Evolutionary conservation across 305 asterid genomes (phyloP).

Genomic region (Solanum hybrid): DNA sequence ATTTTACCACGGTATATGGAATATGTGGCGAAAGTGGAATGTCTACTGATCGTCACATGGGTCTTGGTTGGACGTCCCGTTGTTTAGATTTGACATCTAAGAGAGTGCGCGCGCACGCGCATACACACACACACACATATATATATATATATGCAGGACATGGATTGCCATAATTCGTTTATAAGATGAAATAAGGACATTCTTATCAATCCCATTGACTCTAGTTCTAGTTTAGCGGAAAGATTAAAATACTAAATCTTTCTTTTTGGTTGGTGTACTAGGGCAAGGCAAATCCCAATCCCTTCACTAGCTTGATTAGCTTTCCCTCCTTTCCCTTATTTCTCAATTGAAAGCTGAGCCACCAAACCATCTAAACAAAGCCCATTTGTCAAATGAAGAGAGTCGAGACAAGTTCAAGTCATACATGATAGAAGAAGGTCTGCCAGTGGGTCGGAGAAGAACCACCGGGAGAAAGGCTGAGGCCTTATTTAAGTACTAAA

Average conservation of each 20-base stretch:
- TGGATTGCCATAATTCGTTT: background rate
- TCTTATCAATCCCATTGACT: background rate
- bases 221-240: background rate
- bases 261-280: background rate
- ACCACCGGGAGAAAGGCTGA: background rate
- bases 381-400: background rate
- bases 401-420: background rate
- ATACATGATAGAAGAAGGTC: background rate
- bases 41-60: background rate
- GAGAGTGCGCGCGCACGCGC: background rate
- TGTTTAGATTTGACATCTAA: background rate
- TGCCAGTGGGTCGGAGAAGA: background rate
- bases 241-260: background rate
- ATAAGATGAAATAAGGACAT: background rate
- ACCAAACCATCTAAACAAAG: background rate
- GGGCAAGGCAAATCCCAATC: background rate
- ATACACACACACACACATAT: fast-evolving
- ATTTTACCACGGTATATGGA: background rate
- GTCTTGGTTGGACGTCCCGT: background rate
- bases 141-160: background rate
- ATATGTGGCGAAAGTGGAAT: background rate
- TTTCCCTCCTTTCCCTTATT: background rate
- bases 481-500: background rate
- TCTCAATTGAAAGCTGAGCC: background rate
- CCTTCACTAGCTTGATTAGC: background rate